Evolutionary conservation across 371 early-diverging fungal species (phyloP).

Genomic region (Rhizopus microsporus): DNA sequence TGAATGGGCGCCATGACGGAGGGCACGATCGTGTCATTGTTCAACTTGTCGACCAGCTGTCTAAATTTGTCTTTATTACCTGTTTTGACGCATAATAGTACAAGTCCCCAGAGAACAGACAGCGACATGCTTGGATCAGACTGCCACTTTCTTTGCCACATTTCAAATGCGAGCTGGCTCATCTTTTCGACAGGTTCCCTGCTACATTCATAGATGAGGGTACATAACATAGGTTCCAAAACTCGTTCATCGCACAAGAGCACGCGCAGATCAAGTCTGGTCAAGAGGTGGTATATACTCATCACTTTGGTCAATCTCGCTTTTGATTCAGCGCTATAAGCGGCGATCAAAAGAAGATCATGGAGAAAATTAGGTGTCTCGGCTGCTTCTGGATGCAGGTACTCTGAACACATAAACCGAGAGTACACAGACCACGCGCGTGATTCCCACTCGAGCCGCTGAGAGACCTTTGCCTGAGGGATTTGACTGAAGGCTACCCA

Average conservation of each 20-base stretch:
- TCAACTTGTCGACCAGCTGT: constrained; percentile 7
- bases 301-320: constrained; percentile 34
- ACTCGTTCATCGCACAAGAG: constrained; percentile 38
- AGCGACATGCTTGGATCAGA: constrained; percentile 2
- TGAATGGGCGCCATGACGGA: constrained; percentile 39
- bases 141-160: constrained; percentile 30
- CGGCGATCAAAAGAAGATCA: constrained; percentile 32
- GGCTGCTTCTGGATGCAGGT: constrained; percentile 32
- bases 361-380: constrained; percentile 39
- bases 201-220: constrained; percentile 32
- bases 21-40: constrained; percentile 13
- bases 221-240: constrained; percentile 35
- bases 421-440: constrained; percentile 43
- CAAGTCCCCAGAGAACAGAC: constrained; percentile 25
- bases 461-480: constrained; percentile 20
- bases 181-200: constrained; percentile 24
- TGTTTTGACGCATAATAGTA: constrained; percentile 28
- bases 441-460: constrained; percentile 32
- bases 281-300: constrained; percentile 30
- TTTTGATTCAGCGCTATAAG: constrained; percentile 32
- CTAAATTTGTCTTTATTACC: constrained; percentile 28
- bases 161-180: constrained; percentile 30
- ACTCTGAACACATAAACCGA: constrained; percentile 44
- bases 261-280: constrained; percentile 20
- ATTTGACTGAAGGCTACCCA: constrained; percentile 32